A percentile compares a stretch with the other conserved stretches of the same genome.
These are phyloP conservation scores for Diatrype stigma DNA, from an alignment of 2,329 filamentous ascomycete genomes.

Conservation along the genomic window DNA sequence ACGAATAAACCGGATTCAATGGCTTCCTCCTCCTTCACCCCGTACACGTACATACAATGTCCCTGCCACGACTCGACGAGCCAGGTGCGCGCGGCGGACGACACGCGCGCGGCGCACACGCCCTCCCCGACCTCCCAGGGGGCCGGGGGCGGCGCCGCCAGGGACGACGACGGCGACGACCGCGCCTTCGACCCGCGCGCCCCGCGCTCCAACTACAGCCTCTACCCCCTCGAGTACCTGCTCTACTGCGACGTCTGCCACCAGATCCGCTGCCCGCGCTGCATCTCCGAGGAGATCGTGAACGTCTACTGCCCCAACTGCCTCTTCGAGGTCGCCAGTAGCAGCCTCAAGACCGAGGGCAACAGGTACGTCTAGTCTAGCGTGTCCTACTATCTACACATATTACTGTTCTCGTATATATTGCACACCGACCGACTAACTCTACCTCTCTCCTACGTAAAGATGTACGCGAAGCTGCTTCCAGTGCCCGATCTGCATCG, in stretches of 20 bases:
- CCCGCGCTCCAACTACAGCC: constrained; percentile 80
- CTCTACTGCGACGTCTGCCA: constrained; percentile 98
- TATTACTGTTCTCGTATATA: too few relatives aligned
- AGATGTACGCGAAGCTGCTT: constrained; percentile 94
- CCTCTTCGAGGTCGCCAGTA: constrained; percentile 92
- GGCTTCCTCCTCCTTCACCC: constrained; percentile 41
- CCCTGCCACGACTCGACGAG: constrained; percentile 42
- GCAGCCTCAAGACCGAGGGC: constrained; percentile 85
- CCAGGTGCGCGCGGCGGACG: constrained; percentile 25
- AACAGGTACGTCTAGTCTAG: constrained; percentile 67
- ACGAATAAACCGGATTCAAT: too few relatives aligned
- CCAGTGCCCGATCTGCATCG: constrained; percentile 85
- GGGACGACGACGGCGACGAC: constrained; percentile 50
- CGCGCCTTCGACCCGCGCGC: constrained; percentile 81
- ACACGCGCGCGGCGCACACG: constrained; percentile 25
- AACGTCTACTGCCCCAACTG: constrained; percentile 95
- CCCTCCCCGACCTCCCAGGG: constrained; percentile 15
- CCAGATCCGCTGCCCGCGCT: constrained; percentile 89
- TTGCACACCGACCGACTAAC: constrained; percentile 5
- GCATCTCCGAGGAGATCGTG: constrained; percentile 87
- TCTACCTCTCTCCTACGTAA: constrained; percentile 1
- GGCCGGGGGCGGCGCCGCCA: constrained; percentile 22
- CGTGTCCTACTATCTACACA: background rate
- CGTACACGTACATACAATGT: constrained; percentile 65
- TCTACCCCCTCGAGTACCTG: constrained; percentile 90